phyloP scores from a whole-genome alignment of 2,329 filamentous ascomycete genomes.

The Ceratocystiopsis brevicomis region DNA sequence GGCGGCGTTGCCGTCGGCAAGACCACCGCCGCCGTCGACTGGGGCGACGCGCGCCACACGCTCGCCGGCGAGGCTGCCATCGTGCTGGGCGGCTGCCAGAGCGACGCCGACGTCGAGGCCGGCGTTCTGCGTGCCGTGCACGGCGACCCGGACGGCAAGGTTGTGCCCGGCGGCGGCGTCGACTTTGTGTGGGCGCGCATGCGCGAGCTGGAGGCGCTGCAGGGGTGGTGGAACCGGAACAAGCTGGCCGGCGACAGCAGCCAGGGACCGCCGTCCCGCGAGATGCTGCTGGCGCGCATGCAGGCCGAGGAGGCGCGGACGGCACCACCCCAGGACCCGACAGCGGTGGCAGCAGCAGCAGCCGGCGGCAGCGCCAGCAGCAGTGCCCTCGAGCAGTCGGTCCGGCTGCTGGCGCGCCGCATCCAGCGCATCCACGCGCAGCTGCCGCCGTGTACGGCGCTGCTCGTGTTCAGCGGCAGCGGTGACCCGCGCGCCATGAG shows the following conservation, averaged over 20 bases:
- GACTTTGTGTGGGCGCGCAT: constrained; percentile 51
- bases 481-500: constrained; percentile 51
- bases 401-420: constrained; percentile 26
- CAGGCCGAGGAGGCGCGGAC: constrained; percentile 1
- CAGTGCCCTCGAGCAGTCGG: constrained; percentile 24
- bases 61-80: constrained; percentile 36
- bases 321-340: background rate
- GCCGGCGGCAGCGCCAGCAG: background rate
- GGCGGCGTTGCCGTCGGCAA: constrained; percentile 38
- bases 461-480: constrained; percentile 46
- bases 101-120: constrained; percentile 37
- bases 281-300: constrained; percentile 7
- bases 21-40: constrained; percentile 65
- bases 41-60: constrained; percentile 56
- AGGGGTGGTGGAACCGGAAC: constrained; percentile 49
- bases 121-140: constrained; percentile 38
- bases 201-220: constrained; percentile 43
- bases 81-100: constrained; percentile 31
- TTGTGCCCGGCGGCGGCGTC: constrained; percentile 39
- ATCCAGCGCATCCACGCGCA: constrained; percentile 36
- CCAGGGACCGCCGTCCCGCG: constrained; percentile 17
- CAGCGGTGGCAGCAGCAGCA: background rate
- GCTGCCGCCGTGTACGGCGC: constrained; percentile 44
- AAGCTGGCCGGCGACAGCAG: constrained; percentile 18
- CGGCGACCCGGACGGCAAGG: constrained; percentile 37